Evolutionary conservation across 2,329 filamentous ascomycete genomes (phyloP), one percentile per base, ranked within the genome.

Genomic region (Mollisia scopiformis): DNA sequence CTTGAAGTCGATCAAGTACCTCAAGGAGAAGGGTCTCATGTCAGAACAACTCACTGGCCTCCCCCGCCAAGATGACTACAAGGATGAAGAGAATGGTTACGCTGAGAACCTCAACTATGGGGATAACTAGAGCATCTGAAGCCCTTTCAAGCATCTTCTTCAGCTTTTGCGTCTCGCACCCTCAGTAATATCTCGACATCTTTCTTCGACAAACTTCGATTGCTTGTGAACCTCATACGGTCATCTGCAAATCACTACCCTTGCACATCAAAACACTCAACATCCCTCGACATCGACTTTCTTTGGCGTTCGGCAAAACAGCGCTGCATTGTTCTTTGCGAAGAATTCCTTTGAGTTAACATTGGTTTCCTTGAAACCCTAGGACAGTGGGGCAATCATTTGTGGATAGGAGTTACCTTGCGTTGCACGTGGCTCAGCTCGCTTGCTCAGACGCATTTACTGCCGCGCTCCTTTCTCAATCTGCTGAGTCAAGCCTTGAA

Each of bases 1-100:
- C 63, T 80, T 89, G 56, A 84, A 87, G 72, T 86, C 85, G 6
- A 86, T 89, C 63, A 84, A 88, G 68, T 87, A 88, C 68, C 80
- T 89, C 62, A 84, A 85, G 66, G 79, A 86, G 66, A 74, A 72
- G 66, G 73, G 73, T 23, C 58, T 74, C 63, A 70, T 75, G 70
- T 59, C 68, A 60, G 72, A 74, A 47, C 68, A 69, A 60, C 60
- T 67, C 52, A 67, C 62, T 68, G 67, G 63, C 50, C 60, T 66
- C 68, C 57, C 65, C 54, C 58, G 58, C 58, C 55, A 67, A 53
- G 64, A 71, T 30, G 64, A 68, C 51, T 58, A 62, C 51, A 68
- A 67, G 49, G 63, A 59, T 43, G 69, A 72, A 58, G 68, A 71
- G 39, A 68, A 65, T 55, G 65, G 50, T 27, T 68, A 68, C 51